Conservation (phyloP, 768 basidiomycete species). For the Lenzites betulinus region DNA sequence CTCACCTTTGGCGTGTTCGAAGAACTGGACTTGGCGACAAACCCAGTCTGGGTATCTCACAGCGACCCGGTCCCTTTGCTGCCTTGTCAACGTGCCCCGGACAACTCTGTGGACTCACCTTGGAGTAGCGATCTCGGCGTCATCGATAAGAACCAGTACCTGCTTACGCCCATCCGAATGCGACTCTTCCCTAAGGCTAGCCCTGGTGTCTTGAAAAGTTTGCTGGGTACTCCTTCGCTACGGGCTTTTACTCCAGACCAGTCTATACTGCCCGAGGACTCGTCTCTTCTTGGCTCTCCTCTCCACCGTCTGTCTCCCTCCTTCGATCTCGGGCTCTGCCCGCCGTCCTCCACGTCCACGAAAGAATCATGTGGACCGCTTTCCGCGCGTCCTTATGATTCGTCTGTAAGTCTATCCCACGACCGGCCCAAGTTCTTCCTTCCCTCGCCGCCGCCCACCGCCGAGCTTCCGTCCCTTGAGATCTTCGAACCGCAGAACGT, state of each 20-base stretch:
- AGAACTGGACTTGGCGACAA: not conserved
- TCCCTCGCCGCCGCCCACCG: slow-evolving; percentile 15
- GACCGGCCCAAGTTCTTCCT: not conserved
- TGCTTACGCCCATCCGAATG: slow-evolving; percentile 17
- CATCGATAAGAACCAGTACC: slow-evolving; percentile 12
- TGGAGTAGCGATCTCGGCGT: not conserved
- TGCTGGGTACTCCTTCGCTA: slow-evolving; percentile 16
- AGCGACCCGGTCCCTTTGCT: not conserved
- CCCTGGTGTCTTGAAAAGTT: slow-evolving; percentile 6
- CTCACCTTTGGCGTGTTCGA: not conserved
- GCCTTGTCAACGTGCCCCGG: not conserved
- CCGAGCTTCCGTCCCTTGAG: slow-evolving; percentile 9
- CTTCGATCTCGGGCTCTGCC: not conserved
- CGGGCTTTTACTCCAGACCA: slow-evolving; percentile 13
- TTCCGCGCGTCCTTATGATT: too few species aligned
- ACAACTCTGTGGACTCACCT: not conserved
- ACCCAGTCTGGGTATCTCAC: not conserved
- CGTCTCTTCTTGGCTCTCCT: slow-evolving; percentile 8
- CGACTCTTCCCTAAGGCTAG: slow-evolving; percentile 18
- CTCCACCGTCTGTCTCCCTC: not conserved
- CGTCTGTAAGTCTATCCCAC: not conserved
- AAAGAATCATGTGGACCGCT: too few species aligned
- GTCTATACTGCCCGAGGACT: not conserved
- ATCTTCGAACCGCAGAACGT: not conserved
- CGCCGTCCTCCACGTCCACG: not conserved